Percentiles rank a stretch among this genome's conserved stretches.
Conservation (phyloP, 1,284 basidiomycete genomes). For the Lentinula novae-zelandiae region DNA sequence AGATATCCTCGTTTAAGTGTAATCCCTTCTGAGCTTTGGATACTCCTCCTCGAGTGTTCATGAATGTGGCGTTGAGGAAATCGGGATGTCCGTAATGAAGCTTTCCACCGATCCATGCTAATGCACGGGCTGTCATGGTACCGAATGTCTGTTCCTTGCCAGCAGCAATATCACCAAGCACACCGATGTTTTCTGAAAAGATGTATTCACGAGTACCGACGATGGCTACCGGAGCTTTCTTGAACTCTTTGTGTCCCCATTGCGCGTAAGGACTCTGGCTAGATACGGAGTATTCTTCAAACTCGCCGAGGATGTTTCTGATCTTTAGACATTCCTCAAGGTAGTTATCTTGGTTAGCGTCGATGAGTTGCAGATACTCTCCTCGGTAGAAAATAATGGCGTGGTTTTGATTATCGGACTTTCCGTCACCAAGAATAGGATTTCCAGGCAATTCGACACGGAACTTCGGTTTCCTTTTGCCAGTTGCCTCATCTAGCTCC, state of each 20-base stretch:
- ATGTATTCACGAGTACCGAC: constrained; percentile 99
- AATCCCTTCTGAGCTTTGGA: constrained; percentile 99
- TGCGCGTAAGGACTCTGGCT: constrained; percentile 94
- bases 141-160: constrained; percentile 99
- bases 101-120: constrained; percentile 98
- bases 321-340: constrained; percentile 99
- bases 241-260: constrained; percentile 91
- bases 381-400: constrained; percentile 99
- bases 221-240: constrained; percentile 92
- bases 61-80: constrained; percentile 98
- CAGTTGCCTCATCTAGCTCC: constrained; percentile 86
- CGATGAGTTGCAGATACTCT: constrained; percentile 98
- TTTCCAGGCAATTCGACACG: constrained; percentile 97
- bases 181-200: constrained; percentile 99
- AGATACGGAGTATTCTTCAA: constrained; percentile 92
- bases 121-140: constrained; percentile 93
- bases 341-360: constrained; percentile 99
- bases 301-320: constrained; percentile 95
- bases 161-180: constrained; percentile 97
- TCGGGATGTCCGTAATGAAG: constrained; percentile 99
- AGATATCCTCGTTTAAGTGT: constrained; percentile 99
- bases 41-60: constrained; percentile 98
- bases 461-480: constrained; percentile 96
- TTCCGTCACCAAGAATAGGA: constrained; percentile 99
- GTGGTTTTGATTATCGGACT: constrained; percentile 99